Evolutionary conservation across 805 yeast species (phyloP).

Genomic region (Blastobotrys terrestris): DNA sequence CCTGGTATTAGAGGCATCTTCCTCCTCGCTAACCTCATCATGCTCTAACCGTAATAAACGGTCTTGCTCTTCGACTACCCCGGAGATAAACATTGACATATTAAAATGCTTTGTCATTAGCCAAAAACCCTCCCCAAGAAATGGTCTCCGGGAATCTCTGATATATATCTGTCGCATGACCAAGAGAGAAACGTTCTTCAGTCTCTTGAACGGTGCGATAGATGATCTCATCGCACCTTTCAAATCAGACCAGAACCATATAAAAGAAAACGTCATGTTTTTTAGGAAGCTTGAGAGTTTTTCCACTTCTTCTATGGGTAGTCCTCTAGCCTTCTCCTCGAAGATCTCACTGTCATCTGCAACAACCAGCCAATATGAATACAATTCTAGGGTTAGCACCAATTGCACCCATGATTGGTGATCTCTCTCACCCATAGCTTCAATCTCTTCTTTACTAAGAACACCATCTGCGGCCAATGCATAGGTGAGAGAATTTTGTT

Average conservation of each 20-base stretch:
- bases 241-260: conserved; percentile 33
- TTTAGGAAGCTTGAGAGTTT: conserved; percentile 45
- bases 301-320: conserved; percentile 35
- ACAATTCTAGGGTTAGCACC: conserved; percentile 50
- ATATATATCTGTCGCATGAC: conserved; percentile 59
- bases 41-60: conserved; percentile 17
- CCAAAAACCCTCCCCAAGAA: conserved; percentile 55
- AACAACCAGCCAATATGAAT: conserved; percentile 60
- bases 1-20: background rate
- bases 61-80: conserved; percentile 42
- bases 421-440: background rate
- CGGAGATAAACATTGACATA: conserved; percentile 33
- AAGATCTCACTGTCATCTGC: conserved; percentile 60
- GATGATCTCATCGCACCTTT: conserved; percentile 3
- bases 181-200: conserved; percentile 39
- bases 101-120: conserved; percentile 31
- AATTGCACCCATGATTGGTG: conserved; percentile 29
- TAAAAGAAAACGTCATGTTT: conserved; percentile 42
- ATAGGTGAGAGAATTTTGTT: conserved; percentile 6
- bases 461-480: conserved; percentile 4
- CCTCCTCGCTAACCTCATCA: conserved; percentile 22
- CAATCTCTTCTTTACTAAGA: background rate
- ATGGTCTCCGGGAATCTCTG: conserved; percentile 55
- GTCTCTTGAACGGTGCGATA: conserved; percentile 8
- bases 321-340: conserved; percentile 35